Conservation (phyloP, 2,329 filamentous ascomycete species). For the Claviceps paspali region DNA sequence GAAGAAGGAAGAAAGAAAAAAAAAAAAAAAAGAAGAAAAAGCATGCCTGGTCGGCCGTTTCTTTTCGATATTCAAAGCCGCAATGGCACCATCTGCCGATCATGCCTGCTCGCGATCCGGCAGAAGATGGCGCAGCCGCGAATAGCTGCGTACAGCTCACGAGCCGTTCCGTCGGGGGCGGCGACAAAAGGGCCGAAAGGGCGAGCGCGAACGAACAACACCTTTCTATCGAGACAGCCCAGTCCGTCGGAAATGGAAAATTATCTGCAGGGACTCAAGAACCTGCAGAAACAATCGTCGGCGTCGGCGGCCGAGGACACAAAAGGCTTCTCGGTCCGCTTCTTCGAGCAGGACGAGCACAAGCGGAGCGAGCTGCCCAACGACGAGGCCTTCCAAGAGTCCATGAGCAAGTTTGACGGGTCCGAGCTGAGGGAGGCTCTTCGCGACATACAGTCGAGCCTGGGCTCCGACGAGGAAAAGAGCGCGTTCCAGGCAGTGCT, state of each 20-base stretch:
- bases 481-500: constrained; percentile 21
- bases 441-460: constrained; percentile 21
- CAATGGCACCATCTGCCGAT: constrained; percentile 22
- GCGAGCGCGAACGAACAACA: constrained; percentile 4
- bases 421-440: constrained; percentile 22
- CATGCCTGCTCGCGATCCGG: constrained; percentile 19
- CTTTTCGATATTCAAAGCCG: constrained; percentile 20
- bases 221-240: constrained; percentile 12
- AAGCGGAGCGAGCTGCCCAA: constrained; percentile 22
- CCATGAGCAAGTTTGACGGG: constrained; percentile 20
- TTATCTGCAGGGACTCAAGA: constrained; percentile 15
- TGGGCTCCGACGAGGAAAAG: constrained; percentile 20
- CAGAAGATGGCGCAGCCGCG: constrained; percentile 14
- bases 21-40: too few species aligned
- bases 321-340: constrained; percentile 23
- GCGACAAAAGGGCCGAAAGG: constrained; percentile 9
- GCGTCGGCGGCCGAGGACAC: constrained; percentile 6
- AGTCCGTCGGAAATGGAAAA: constrained; percentile 13
- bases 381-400: constrained; percentile 25
- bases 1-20: too few species aligned
- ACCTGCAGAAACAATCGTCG: constrained; percentile 9
- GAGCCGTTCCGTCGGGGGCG: constrained; percentile 10
- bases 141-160: constrained; percentile 19
- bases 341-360: constrained; percentile 31
- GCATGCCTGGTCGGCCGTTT: constrained; percentile 21